A percentile compares a stretch with the other conserved stretches of the same genome.
Evolutionary conservation across 495 filamentous ascomycete genomes (phyloP).

Genomic region (Choiromyces venosus): DNA sequence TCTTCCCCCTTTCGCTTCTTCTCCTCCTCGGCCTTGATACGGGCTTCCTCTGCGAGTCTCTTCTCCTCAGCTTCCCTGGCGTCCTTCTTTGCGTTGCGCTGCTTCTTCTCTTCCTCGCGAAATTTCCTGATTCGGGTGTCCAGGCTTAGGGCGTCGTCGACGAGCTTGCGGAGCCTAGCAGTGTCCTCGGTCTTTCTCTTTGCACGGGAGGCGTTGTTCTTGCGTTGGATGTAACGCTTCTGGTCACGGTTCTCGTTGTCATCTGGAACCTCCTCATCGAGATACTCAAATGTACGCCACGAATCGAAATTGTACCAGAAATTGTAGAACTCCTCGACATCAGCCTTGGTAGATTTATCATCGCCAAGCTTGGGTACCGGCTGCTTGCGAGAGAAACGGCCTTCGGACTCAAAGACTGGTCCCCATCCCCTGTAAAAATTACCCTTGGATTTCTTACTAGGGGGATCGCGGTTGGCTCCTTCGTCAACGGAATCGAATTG

Average conservation of each 20-base stretch:
- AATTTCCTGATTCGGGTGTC: conserved; percentile 98
- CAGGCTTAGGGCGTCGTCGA: conserved; percentile 72
- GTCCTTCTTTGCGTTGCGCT: conserved; percentile 85
- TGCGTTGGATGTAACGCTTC: conserved; percentile 94
- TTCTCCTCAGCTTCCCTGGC: conserved; percentile 90
- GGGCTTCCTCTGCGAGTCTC: conserved; percentile 71
- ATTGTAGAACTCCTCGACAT: conserved; percentile 94
- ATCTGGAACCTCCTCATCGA: conserved; percentile 96
- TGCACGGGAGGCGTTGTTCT: conserved; percentile 93
- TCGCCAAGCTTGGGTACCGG: conserved; percentile 81
- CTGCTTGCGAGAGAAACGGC: conserved; percentile 81
- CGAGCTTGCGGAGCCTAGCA: conserved; percentile 74
- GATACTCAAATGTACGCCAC: conserved; percentile 96
- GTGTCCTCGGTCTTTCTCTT: conserved; percentile 99
- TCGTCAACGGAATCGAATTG: conserved; percentile 97
- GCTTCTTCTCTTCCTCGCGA: conserved; percentile 79
- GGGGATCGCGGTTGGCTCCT: conserved; percentile 81
- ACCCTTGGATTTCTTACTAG: conserved; percentile 82
- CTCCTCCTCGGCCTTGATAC: conserved; percentile 69
- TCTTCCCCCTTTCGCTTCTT: conserved; percentile 70
- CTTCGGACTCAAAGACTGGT: conserved; percentile 79
- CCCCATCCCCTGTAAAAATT: conserved; percentile 94
- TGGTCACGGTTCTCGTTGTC: conserved; percentile 98
- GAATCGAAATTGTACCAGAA: conserved; percentile 99
- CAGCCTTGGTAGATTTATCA: conserved; percentile 76